A percentile compares a stretch with the other conserved stretches of the same genome.
phyloP scores from a whole-genome alignment of 2,329 filamentous ascomycete genomes.

The Magnaporthales sp. region DNA sequence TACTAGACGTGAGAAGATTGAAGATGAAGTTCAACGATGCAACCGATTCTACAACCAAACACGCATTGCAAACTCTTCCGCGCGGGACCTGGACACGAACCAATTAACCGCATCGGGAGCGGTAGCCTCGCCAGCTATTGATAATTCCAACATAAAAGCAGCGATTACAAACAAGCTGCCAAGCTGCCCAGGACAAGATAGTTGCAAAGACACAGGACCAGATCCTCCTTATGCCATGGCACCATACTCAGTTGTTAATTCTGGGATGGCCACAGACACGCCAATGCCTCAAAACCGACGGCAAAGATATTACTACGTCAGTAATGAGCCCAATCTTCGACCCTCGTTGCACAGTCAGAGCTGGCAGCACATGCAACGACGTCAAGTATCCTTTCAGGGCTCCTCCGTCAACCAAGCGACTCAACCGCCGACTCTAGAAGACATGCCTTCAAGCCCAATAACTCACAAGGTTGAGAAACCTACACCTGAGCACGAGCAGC shows the following conservation, averaged over 20 bases:
- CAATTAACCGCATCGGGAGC: not conserved
- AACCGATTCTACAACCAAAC: no score
- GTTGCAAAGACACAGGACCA: not conserved
- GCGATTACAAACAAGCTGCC: not conserved
- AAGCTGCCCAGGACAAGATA: not conserved
- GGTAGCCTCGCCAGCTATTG: not conserved
- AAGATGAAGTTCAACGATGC: not conserved
- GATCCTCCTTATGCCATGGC: not conserved
- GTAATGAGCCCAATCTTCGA: not conserved
- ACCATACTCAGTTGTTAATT: not conserved
- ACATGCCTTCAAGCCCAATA: not conserved
- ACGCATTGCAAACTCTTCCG: not conserved
- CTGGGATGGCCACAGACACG: conserved; percentile 14
- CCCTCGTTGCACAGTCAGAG: not conserved
- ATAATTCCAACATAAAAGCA: not conserved
- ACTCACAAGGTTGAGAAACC: not conserved
- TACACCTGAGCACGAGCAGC: not conserved
- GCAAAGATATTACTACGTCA: not conserved
- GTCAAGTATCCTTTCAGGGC: not conserved
- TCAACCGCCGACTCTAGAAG: not conserved
- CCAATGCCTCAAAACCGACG: not conserved
- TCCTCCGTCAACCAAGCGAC: not conserved
- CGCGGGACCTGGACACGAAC: no score
- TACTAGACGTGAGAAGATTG: not conserved
- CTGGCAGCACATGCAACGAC: not conserved